These are phyloP conservation scores for Syzygium oleosum DNA, from an alignment of 345 rosid genomes.

Conservation along the genomic window DNA sequence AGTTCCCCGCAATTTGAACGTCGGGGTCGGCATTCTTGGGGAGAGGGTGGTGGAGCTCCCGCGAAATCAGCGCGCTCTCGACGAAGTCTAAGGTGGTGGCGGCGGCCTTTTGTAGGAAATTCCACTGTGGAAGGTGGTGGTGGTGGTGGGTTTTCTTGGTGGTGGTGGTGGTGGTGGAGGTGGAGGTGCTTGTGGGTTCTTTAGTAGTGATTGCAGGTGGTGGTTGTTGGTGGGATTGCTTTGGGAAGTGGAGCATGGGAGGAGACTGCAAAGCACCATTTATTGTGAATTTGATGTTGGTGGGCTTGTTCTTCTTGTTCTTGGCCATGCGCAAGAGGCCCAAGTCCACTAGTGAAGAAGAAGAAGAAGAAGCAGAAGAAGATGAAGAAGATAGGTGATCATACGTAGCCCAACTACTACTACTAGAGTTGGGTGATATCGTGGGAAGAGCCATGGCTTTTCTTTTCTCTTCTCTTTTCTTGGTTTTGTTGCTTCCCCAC, in stretches of 20 bases:
- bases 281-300: background rate
- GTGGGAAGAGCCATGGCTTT: conserved; percentile 35
- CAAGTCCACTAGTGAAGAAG: conserved; percentile 5
- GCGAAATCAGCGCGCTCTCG: conserved; percentile 48
- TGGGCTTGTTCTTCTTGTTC: conserved; percentile 7
- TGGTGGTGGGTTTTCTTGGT: background rate
- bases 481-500: background rate
- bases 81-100: conserved; percentile 48
- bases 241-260: conserved; percentile 45
- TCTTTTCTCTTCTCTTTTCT: background rate
- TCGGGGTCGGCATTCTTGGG: conserved; percentile 79
- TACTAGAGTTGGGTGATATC: conserved; percentile 10
- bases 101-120: conserved; percentile 58
- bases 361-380: background rate
- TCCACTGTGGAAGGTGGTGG: conserved; percentile 28
- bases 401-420: background rate
- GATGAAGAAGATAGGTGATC: background rate
- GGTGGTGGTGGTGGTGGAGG: conserved; percentile 4
- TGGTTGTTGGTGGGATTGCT: conserved; percentile 10
- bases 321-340: conserved; percentile 6
- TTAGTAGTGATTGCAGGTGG: conserved; percentile 9
- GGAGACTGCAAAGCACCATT: conserved; percentile 34
- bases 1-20: conserved; percentile 78
- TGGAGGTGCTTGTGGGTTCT: conserved; percentile 4
- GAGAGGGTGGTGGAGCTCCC: conserved; percentile 52